Conservation (phyloP, 1,284 basidiomycete genomes). For the Ustilago esculenta region DNA sequence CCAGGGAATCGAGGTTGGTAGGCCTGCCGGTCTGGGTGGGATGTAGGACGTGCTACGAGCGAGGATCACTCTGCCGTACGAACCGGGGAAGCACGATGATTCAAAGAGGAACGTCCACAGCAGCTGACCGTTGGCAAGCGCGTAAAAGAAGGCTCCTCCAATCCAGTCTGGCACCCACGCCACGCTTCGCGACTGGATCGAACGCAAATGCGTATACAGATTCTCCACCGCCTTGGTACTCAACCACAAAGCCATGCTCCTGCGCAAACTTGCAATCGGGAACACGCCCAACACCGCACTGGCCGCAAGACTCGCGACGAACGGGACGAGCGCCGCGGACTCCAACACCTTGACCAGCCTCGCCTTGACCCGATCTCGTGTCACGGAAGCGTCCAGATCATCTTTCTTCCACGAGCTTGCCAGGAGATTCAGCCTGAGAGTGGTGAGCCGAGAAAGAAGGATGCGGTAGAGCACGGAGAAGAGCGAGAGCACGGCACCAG, state of each 20-base stretch:
- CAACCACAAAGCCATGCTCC: conserved; percentile 41
- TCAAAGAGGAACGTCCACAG: conserved; percentile 60
- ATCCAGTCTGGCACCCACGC: conserved; percentile 56
- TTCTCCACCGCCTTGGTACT: conserved; percentile 44
- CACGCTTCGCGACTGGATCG: conserved; percentile 18
- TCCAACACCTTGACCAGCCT: conserved; percentile 29
- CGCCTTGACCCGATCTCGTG: conserved; percentile 35
- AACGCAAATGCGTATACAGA: conserved; percentile 33
- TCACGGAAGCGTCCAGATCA: conserved; percentile 13
- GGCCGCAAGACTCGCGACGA: conserved; percentile 26
- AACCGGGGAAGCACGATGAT: conserved; percentile 46
- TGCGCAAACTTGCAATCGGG: conserved; percentile 30
- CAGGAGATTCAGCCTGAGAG: conserved; percentile 27
- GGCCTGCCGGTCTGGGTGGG: conserved; percentile 48
- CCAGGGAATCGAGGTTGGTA: conserved; percentile 53
- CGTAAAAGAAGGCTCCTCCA: conserved; percentile 53
- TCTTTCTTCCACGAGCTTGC: conserved; percentile 13
- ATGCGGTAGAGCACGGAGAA: conserved; percentile 52
- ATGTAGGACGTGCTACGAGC: conserved; percentile 55
- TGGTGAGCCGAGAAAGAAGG: conserved; percentile 27
- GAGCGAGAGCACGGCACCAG: conserved; percentile 39
- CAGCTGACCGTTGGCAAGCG: conserved; percentile 58
- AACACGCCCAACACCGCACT: conserved; percentile 31
- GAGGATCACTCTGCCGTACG: conserved; percentile 47
- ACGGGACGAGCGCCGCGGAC: conserved; percentile 41